Base-by-base conservation (phyloP, 1,284 basidiomycete genomes). In the Puccinia triticina region DNA sequence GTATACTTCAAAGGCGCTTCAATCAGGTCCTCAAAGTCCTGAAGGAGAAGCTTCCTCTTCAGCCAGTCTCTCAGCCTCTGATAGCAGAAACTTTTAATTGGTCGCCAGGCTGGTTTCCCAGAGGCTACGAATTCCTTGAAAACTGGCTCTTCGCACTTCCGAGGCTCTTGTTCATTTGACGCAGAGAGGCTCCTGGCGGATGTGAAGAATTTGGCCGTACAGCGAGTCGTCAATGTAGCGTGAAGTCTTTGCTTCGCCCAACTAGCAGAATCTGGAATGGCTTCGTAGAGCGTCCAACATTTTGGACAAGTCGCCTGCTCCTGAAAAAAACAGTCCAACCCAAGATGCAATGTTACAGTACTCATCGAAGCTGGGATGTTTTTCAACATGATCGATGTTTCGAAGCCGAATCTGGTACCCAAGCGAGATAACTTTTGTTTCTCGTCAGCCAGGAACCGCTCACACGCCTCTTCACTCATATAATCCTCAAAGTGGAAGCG, bases 11-110 rank as follows among this genome's bases (percentile, higher is more conserved):
- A 61, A n/a, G 29, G 37, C 8, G 74, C 55, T 23, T 77, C 53
- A 3, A 77, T 12, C 53, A 57, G 14, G 40, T 34, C 5, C 37
- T 77, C 55, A 61, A 77, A 77, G 0, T 57, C 34, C 34, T 23
- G 34, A 40, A 8, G 14, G 1, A 57, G 34, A 2, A 61, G 40
- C 23, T 57, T 57, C 23, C 57, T 59, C 37, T 53, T 21, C 21
- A 77, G 55, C 74, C 74, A 77, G 23, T 40, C 37, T 23, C 37
- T 61, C 12, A 77, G 57, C 23, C 32, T 74, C 72, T 74, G 72
- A 18, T 74, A 40, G 34, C 55, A 57, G 50, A 74, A 74, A 10
- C 23, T 34, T 32, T 74, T 43, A 55, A 74, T 57, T 53, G 72
- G 72, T 0, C 32, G 72, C 64, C 64, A 67, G 11, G 40, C 64